Conservation (phyloP, 1,139 yeast species). For the Candida albicans region DNA sequence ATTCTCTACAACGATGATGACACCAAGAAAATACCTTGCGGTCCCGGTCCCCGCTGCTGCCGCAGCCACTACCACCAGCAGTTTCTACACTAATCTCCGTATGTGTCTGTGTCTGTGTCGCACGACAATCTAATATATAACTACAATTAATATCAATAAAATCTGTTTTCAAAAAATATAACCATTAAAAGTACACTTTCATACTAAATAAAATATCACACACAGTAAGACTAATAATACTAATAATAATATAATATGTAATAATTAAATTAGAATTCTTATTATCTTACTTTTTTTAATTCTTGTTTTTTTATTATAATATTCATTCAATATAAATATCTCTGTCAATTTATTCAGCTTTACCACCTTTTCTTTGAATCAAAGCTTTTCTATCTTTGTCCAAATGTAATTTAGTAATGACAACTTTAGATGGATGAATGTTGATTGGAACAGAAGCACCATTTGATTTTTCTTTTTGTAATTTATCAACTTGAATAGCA, state of each 20-base stretch:
- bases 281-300: neutral
- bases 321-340: neutral
- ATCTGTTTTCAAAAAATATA: constrained; percentile 5
- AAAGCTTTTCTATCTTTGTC: constrained; percentile 99
- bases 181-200: constrained; percentile 6
- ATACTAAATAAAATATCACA: constrained; percentile 4
- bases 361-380: constrained; percentile 59
- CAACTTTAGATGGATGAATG: constrained; percentile 98
- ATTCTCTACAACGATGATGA: no score
- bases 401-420: constrained; percentile 96
- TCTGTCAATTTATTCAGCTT: constrained; percentile 27
- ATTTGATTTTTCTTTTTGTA: constrained; percentile 96
- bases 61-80: neutral
- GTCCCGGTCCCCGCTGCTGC: neutral
- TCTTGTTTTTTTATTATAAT: neutral
- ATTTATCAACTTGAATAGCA: constrained; percentile 95
- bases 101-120: no score
- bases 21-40: no score
- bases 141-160: neutral
- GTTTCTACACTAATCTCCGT: no score
- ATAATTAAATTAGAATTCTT: neutral
- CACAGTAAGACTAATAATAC: neutral
- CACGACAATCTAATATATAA: no score
- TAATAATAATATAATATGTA: neutral
- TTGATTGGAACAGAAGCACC: constrained; percentile 98